Percentiles rank a stretch among this genome's conserved stretches.
These are phyloP conservation scores for Candida vartiovaarae DNA, from an alignment of 805 yeast genomes.

Conservation along the genomic window DNA sequence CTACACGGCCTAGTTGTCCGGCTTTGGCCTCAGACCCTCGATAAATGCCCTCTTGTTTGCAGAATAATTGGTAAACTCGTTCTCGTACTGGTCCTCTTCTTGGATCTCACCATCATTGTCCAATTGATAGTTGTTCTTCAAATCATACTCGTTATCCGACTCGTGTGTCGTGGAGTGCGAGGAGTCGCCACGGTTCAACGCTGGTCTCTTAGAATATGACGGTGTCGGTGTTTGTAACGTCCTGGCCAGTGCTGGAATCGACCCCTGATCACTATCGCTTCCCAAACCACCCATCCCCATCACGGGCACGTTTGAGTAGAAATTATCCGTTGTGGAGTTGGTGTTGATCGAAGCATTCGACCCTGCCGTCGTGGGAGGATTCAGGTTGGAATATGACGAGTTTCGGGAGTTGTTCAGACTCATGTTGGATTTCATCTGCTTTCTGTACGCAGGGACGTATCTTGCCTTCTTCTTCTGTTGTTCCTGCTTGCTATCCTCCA, in stretches of 20 bases:
- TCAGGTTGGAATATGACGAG: conserved; percentile 16
- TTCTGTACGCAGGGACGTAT: conserved; percentile 33
- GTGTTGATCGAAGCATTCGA: conserved; percentile 21
- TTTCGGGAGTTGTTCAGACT: conserved; percentile 17
- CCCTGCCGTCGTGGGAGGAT: conserved; percentile 5
- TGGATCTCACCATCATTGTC: conserved; percentile 27
- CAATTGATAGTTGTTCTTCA: conserved; percentile 28
- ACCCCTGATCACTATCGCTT: conserved; percentile 9
- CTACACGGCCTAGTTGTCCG: not conserved
- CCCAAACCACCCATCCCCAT: not conserved
- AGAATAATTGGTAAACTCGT: conserved; percentile 39
- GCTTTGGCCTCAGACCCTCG: conserved; percentile 33
- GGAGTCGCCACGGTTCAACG: conserved; percentile 8
- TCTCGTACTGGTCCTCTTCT: conserved; percentile 39
- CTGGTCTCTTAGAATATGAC: conserved; percentile 15
- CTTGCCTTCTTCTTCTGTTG: conserved; percentile 10
- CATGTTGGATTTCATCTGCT: conserved; percentile 24
- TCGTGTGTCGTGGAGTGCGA: conserved; percentile 8
- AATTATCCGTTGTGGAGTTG: conserved; percentile 20
- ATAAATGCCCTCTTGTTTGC: conserved; percentile 36
- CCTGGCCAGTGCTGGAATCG: conserved; percentile 14
- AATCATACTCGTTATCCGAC: conserved; percentile 19
- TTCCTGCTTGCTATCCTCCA: not conserved
- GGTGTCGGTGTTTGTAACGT: conserved; percentile 22
- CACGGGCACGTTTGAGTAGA: conserved; percentile 21